These are phyloP conservation scores for Pinguiococcus pyrenoidosus DNA, from an alignment of 108 stramenopile genomes.

Conservation along the genomic window DNA sequence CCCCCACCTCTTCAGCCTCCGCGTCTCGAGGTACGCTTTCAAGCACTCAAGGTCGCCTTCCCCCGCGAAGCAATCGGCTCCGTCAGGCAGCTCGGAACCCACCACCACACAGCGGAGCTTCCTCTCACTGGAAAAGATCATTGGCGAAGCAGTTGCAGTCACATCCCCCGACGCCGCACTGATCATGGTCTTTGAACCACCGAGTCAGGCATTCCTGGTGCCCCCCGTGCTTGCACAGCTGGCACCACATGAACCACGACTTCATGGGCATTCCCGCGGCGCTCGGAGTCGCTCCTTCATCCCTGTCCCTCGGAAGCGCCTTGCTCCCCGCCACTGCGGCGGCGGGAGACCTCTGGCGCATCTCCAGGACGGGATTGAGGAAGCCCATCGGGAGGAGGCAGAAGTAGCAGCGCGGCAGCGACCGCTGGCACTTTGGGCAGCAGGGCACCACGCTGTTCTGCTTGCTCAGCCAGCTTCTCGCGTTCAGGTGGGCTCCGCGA, in stretches of 20 bases:
- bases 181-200: constrained; percentile 65
- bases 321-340: constrained; percentile 29
- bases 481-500: too few species aligned
- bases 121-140: too few species aligned
- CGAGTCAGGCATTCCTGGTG: constrained; percentile 64
- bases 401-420: constrained; percentile 64
- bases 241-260: constrained; percentile 81
- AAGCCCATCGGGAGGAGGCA: constrained; percentile 63
- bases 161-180: constrained; percentile 69
- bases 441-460: constrained; percentile 60
- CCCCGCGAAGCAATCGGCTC: too few species aligned
- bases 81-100: too few species aligned
- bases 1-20: too few species aligned
- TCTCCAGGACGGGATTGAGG: constrained; percentile 69
- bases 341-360: constrained; percentile 5
- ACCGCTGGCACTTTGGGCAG: constrained; percentile 73
- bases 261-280: constrained; percentile 55
- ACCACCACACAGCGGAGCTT: too few species aligned
- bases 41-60: too few species aligned
- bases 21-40: too few species aligned
- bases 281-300: constrained; percentile 41
- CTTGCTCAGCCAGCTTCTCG: constrained; percentile 59
- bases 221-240: constrained; percentile 64
- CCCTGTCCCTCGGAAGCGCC: constrained; percentile 29
- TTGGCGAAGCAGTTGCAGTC: constrained; percentile 53